Conservation (phyloP, 139 green algal genomes). For the Eudorina sp. region DNA sequence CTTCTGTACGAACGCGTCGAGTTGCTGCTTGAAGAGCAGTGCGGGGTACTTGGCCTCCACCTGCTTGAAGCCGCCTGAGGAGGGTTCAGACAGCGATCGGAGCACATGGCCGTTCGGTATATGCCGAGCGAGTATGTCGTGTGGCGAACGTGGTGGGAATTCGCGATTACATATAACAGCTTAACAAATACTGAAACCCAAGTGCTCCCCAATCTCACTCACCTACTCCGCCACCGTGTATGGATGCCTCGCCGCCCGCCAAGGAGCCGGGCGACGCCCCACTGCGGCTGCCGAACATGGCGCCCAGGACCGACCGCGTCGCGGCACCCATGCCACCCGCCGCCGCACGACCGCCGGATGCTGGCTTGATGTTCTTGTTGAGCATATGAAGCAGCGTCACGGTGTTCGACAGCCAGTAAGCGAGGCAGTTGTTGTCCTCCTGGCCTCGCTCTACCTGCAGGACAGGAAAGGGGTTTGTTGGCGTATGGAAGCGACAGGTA, state of each 20-base stretch:
- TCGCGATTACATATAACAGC: no score
- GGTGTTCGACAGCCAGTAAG: slow-evolving; percentile 98
- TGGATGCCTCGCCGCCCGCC: slow-evolving; percentile 78
- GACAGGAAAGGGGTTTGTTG: no score
- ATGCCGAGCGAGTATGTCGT: no score
- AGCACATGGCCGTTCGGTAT: no score
- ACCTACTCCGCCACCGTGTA: slow-evolving; percentile 87
- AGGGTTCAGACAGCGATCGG: no score
- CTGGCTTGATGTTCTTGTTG: slow-evolving; percentile 94
- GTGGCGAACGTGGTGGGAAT: no score
- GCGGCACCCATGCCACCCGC: background rate
- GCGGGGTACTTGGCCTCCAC: slow-evolving; percentile 99
- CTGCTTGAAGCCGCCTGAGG: slow-evolving; percentile 79
- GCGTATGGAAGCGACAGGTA: no score
- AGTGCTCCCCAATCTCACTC: no score
- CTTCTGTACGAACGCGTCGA: slow-evolving; percentile 98
- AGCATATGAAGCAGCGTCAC: slow-evolving; percentile 96
- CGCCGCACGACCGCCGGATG: slow-evolving; percentile 57
- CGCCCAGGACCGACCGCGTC: slow-evolving; percentile 65
- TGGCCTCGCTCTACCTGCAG: slow-evolving; percentile 88
- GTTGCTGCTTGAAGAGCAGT: slow-evolving; percentile 99
- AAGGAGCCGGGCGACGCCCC: slow-evolving; percentile 17
- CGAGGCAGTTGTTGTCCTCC: slow-evolving; percentile 90
- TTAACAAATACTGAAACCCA: no score
- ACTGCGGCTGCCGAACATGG: slow-evolving; percentile 59